Base-by-base conservation (phyloP, 2,329 filamentous ascomycete species). In the Fusarium sp. region DNA sequence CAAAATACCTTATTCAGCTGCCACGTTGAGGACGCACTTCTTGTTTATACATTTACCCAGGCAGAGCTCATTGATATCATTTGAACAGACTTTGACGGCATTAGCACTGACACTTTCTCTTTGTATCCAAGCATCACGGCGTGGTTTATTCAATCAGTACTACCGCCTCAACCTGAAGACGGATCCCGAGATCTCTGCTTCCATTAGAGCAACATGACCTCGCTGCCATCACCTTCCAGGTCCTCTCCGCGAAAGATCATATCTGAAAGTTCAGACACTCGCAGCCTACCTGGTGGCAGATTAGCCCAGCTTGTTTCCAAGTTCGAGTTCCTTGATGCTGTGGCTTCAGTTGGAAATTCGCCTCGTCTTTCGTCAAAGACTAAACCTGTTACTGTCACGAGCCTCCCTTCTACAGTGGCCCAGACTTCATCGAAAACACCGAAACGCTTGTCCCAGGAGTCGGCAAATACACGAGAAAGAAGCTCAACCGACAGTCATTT, bases 281-380 rank as follows among this genome's bases (percentile, higher is more conserved):
- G 41, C 13, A 52, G 54, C 20, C 47, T 59, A 20, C 20, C 50
- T 20, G 46, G 57, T 4, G 64, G 66, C 13, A 71, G 56, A 12
- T 60, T 80, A 26, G 74, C 78, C 36, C 73, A 77, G 30, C 74
- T 80, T 16, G 73, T 80, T 1, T 78, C 76, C n/a, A 79, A 76
- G 41, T 80, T 79, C 37, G 78, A 80, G 63, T 62, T 66, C n/a
- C 67, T 77, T 5, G 76, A 78, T 47, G 67, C 67, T 8, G 58
- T 54, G 11, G 57, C 65, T 10, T 44, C 37, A 2, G 23, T 50
- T n/a, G 28, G 46, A 23, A 62, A 38, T 40, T 50, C 49, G 37
- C 46, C 49, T 5, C 28, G 28, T 28, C 11, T 18, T 55, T 28
- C 44, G 5, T 33, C 33, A 6, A 62, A 50, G 5, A 16, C 16